These are phyloP conservation scores for Malus sieversii DNA, from an alignment of 306 rosid species.

Conservation along the genomic window DNA sequence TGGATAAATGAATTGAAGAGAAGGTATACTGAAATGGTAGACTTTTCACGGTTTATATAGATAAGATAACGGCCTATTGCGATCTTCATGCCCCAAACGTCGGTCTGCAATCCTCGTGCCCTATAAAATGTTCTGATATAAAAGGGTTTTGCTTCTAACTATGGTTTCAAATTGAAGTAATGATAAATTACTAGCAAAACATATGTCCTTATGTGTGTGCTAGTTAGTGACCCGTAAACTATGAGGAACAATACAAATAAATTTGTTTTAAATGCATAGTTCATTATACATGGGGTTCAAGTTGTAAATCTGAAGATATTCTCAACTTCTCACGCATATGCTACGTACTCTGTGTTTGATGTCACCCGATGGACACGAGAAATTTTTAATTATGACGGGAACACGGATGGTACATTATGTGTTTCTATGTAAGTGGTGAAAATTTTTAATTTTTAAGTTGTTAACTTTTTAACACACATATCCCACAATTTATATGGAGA, in stretches of 20 bases:
- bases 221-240: not conserved
- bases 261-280: not conserved
- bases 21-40: not conserved
- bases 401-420: too few relatives aligned
- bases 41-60: not conserved
- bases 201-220: not conserved
- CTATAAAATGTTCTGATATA: not conserved
- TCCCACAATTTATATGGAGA: too few relatives aligned
- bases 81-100: not conserved
- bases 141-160: not conserved
- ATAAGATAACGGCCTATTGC: not conserved
- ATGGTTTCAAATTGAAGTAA: not conserved
- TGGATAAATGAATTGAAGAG: not conserved
- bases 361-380: not conserved
- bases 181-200: not conserved
- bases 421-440: too few relatives aligned
- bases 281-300: too few relatives aligned
- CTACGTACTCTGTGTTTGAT: not conserved
- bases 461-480: too few relatives aligned
- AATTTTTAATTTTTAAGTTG: too few relatives aligned
- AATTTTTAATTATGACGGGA: too few relatives aligned
- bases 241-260: not conserved
- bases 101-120: not conserved
- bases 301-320: too few relatives aligned
- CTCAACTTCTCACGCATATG: not conserved